Base-by-base conservation (phyloP, 345 rosid genomes). In the Eucalyptus polyanthemos region DNA sequence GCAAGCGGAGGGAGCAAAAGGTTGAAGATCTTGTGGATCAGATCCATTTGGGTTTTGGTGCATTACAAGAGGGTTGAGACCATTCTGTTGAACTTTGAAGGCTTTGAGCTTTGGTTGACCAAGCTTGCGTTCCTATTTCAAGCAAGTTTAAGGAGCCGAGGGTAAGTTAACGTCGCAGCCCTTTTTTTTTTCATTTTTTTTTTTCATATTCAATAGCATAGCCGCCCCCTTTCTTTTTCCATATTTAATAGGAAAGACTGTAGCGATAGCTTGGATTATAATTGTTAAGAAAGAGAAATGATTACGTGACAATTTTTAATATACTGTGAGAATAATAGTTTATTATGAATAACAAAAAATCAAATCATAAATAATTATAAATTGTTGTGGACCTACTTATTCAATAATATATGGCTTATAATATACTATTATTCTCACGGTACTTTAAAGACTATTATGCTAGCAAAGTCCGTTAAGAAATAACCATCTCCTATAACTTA, bases 161-260 rank as follows among this genome's bases (percentile, higher is more conserved):
- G 37, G 5, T 4, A n/a, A n/a, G 76, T 65, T 65, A 65, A 65
- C 37, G 44, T 42, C 44, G 15, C 72, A n/a, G 37, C 17, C 72
- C 17, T 1, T 5, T 42, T 42, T 42, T 40, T 42, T 6, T 42
- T 42, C 4, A 11, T 14, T 60, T 14, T 62, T 4, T 62, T 62
- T 62, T 29, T 14, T 65, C 17, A 65, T n/a, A 65, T n/a, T 65
- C 76, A 65, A 65, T 65, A 16, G 19, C 37, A 65, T 65, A 14
- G 2, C 76, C 37, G 15, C 69, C 7, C 31, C 76, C 16, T 29
- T n/a, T 65, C 17, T n/a, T 65, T 65, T n/a, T n/a, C 5, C 19
- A 15, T 31, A 65, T n/a, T 65, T 21, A 65, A 65, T 65, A 9
- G 97, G 96, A 34, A 94, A 92, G 91, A 95, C 95, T 16, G 88